Percentiles rank a stretch among this genome's conserved stretches.
phyloP scores from a whole-genome alignment of 2,329 filamentous ascomycete species.

The Monilinia polystroma region DNA sequence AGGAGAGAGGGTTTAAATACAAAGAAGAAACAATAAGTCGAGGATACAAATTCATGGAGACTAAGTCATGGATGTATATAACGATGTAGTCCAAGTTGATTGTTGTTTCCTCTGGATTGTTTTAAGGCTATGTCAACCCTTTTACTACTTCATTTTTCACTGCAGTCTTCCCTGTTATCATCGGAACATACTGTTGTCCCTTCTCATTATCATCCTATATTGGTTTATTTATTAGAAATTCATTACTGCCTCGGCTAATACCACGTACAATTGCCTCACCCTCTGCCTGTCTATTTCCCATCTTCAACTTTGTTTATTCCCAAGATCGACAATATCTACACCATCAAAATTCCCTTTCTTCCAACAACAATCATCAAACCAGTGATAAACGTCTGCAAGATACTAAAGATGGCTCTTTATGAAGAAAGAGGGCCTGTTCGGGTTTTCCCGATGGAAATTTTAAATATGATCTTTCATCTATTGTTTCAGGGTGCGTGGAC shows the following conservation, averaged over 20 bases:
- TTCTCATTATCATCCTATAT: not conserved
- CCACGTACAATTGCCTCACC: too few relatives aligned
- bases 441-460: conserved; percentile 1
- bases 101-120: not conserved
- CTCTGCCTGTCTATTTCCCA: not conserved
- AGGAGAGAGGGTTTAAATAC: conserved; percentile 13
- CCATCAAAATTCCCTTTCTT: not conserved
- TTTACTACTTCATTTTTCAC: not conserved
- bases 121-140: not conserved
- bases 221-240: not conserved
- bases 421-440: not conserved
- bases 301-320: not conserved
- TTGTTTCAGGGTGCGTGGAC: conserved; percentile 1
- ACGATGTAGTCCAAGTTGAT: not conserved
- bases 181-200: not conserved
- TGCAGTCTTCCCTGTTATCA: not conserved
- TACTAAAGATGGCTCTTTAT: not conserved
- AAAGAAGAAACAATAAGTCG: conserved; percentile 32
- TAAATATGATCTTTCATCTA: conserved; percentile 3
- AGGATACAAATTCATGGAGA: too few relatives aligned
- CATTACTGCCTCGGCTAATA: not conserved
- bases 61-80: not conserved
- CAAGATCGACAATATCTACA: not conserved
- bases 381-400: not conserved
- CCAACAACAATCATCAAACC: not conserved